Base-by-base conservation (phyloP, 257 asterid species). In the Perilla frutescens region DNA sequence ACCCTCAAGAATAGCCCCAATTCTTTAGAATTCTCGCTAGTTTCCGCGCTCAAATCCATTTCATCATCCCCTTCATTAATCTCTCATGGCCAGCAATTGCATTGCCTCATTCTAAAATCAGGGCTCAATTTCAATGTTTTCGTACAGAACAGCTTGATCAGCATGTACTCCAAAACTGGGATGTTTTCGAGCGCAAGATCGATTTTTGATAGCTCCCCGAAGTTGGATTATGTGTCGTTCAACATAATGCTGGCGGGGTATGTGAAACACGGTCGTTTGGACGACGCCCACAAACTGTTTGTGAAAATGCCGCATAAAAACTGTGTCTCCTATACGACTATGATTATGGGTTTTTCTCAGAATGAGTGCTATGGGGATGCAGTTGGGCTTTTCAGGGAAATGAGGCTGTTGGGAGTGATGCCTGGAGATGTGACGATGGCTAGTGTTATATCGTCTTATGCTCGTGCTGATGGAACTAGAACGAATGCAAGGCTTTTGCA, bases 341-440 rank as follows among this genome's bases (percentile, higher is more conserved):
- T 90, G 93, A 87, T 94, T 65, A 83, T 86, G 90, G 99, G 93
- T 34, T 79, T 90, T 76, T 84, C 87, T 47, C 85, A 83, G 63
- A 79, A 83, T 56, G 94, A 81, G 62, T 80, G 62, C 41, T 86
- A 83, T 61, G 62, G 32, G 10, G 89, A 87, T 20, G 93, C 86
- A 2, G 70, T 90, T 62, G 54, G 63, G 51, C 84, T 87, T 50
- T 94, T 89, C 60, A 72, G 67, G 77, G 89, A 86, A 41, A 94
- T 94, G 98, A 91, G 85, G 72, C 36, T 37, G 56, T 71, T 79
- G 14, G 96, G 93, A 31, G 80, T 91, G 69, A 66, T 75, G 34
- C 96, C 97, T 2, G 88, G 81, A 62, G 96, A 90, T 69, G 91
- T 86, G 81, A 88, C 99, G 3, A 81, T 94, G 91, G 94, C 90